phyloP scores from a whole-genome alignment of 1,284 basidiomycete species.

The Trichosporon coremiiforme region DNA sequence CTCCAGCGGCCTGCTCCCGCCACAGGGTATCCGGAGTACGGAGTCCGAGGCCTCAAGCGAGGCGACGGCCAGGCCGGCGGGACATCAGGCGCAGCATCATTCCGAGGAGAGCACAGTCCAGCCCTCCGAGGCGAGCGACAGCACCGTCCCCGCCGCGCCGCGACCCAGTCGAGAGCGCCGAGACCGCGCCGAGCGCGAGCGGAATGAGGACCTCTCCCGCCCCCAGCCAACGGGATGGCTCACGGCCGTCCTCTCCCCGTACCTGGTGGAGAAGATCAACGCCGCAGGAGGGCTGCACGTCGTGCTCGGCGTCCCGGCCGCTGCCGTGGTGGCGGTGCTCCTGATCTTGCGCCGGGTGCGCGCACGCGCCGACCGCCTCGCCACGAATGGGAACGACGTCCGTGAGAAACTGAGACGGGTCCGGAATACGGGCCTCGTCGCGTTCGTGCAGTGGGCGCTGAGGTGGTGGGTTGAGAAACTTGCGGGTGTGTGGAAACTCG shows the following conservation, averaged over 20 bases:
- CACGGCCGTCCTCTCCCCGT: not conserved
- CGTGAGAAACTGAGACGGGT: slow-evolving; percentile 29
- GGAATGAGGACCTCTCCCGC: not conserved
- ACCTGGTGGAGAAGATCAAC: slow-evolving; percentile 12
- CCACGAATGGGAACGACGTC: slow-evolving; percentile 19
- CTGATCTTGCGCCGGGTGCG: slow-evolving; percentile 24
- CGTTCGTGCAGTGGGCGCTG: slow-evolving; percentile 42
- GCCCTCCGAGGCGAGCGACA: not conserved
- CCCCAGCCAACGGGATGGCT: not conserved
- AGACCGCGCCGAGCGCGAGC: no score
- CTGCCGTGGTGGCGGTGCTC: slow-evolving; percentile 24
- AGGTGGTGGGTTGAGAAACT: slow-evolving; percentile 49
- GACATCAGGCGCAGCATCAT: not conserved
- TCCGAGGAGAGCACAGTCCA: not conserved
- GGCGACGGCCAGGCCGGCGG: slow-evolving; percentile 28
- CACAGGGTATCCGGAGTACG: slow-evolving; percentile 25
- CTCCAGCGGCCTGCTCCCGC: slow-evolving; percentile 37
- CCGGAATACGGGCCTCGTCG: slow-evolving; percentile 24
- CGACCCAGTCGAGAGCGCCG: not conserved
- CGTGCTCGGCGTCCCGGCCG: slow-evolving; percentile 2
- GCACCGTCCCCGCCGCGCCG: not conserved
- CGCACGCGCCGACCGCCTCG: slow-evolving; percentile 8
- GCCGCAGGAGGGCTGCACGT: not conserved
- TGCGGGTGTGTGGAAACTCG: slow-evolving; percentile 50
- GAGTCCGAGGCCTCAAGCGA: slow-evolving; percentile 21